These are phyloP conservation scores for Aureobasidium sp. DNA, from an alignment of 2,329 filamentous ascomycete genomes.

Conservation along the genomic window DNA sequence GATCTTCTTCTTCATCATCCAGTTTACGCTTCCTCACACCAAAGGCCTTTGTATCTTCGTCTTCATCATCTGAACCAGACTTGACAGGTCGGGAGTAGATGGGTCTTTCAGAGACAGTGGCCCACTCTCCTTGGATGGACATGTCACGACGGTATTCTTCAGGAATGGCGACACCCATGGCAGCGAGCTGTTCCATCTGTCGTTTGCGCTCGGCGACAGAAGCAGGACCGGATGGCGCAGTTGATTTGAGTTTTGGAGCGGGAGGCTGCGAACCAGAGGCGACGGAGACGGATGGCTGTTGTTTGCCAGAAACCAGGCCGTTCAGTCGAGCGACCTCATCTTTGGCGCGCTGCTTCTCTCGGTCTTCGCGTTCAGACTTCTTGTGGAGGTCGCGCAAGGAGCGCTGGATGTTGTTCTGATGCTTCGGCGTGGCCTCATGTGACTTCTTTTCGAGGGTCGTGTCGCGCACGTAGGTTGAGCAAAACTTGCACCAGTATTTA, in stretches of 20 bases:
- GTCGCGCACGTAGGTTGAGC: conserved; percentile 82
- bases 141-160: conserved; percentile 70
- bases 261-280: conserved; percentile 29
- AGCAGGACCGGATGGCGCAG: conserved; percentile 34
- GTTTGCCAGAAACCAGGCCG: conserved; percentile 55
- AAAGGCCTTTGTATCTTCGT: conserved; percentile 37
- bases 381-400: conserved; percentile 85
- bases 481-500: conserved; percentile 98
- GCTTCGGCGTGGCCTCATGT: conserved; percentile 28
- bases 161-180: conserved; percentile 79
- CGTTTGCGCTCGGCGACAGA: conserved; percentile 64
- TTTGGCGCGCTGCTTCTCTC: conserved; percentile 74
- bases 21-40: conserved; percentile 58
- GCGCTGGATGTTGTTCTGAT: conserved; percentile 66
- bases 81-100: conserved; percentile 21
- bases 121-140: conserved; percentile 87
- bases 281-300: conserved; percentile 21
- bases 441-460: conserved; percentile 74
- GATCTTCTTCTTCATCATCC: conserved; percentile 55
- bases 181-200: conserved; percentile 81
- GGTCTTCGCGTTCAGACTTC: conserved; percentile 69
- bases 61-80: conserved; percentile 37
- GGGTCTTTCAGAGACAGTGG: conserved; percentile 51
- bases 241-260: conserved; percentile 22
- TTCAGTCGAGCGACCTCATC: conserved; percentile 82